Base-by-base conservation (phyloP, 2,329 filamentous ascomycete genomes). In the Chrysoporthe austroafricana region DNA sequence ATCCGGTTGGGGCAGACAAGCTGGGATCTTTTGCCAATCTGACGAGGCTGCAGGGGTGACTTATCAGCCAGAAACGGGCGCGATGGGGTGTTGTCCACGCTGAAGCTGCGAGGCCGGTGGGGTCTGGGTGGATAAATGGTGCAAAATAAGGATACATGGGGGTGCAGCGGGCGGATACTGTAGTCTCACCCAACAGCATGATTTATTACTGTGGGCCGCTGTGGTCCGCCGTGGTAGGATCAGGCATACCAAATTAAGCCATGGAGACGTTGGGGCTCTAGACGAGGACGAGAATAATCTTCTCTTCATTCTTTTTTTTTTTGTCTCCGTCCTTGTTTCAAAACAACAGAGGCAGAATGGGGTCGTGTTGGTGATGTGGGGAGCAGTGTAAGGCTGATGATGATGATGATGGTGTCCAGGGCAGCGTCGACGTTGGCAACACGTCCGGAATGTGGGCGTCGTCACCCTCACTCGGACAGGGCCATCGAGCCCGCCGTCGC, bases 381-480 rank as follows among this genome's bases (percentile, higher is more conserved):
- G 36, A 26, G 36, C 36, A 9, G 36, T 26, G 42, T 42, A 42
- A 34, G 44, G 43, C 18, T 34, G 43, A 11, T 3, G 58, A 46
- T 50, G 46, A 26, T 13, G 43, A 61, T 21, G 58, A 42, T 61
- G 21, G 5, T 48, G 21, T 21, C 36, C 34, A 13, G 36, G 39
- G 4, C 26, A 54, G 32, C 21, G 26, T 26, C 32, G 50, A 44
- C 34, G n/a, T 26, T 59, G 26, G 16, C 44, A 26, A 62, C 44
- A 34, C 32, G 59, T 34, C 59, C 59, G 59, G 59, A 62, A 62
- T 62, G 59, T 50, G 59, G 59, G 59, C 43, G 59, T 39, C 32
- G 44, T 48, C 44, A 50, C 59, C 59, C 26, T 26, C 26, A 26
- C 26, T 26, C 26, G 26, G 14, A 46, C 8, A 46, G 13, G 14